A percentile compares a stretch with the other conserved stretches of the same genome.
phyloP scores from a whole-genome alignment of 257 asterid species.

The Prunella vulgaris region DNA sequence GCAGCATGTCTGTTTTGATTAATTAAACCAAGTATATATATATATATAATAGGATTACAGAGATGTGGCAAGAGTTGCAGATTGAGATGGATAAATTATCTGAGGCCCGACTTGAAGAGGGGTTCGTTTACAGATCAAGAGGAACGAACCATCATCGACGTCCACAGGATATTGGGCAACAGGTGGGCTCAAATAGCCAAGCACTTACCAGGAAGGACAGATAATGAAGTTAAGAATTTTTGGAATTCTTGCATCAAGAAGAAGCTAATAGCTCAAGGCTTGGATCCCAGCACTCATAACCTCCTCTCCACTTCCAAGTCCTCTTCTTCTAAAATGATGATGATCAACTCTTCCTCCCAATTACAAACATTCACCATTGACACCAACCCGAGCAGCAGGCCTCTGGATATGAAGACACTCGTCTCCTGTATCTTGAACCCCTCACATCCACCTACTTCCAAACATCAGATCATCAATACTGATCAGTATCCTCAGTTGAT shows the following conservation, averaged over 20 bases:
- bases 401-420: conserved; percentile 15
- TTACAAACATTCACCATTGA: conserved; percentile 43
- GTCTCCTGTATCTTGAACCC: not conserved
- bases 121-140: conserved; percentile 81
- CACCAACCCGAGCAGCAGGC: conserved; percentile 19
- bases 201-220: conserved; percentile 91
- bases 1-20: too few relatives aligned
- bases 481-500: not conserved
- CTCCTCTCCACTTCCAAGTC: conserved; percentile 44
- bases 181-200: conserved; percentile 98
- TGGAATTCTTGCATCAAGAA: conserved; percentile 94
- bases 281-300: conserved; percentile 92
- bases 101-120: conserved; percentile 87
- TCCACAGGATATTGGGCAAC: conserved; percentile 81
- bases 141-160: conserved; percentile 74
- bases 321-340: not conserved
- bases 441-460: not conserved
- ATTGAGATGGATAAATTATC: conserved; percentile 85
- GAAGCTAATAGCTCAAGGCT: conserved; percentile 83
- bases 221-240: conserved; percentile 89
- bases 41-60: conserved; percentile 44
- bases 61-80: conserved; percentile 98
- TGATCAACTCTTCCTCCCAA: not conserved
- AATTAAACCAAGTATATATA: too few relatives aligned
- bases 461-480: not conserved